A percentile compares a stretch with the other conserved stretches of the same genome.
Evolutionary conservation across 2,329 filamentous ascomycete genomes (phyloP).

Genomic region (Penicillium sp.): DNA sequence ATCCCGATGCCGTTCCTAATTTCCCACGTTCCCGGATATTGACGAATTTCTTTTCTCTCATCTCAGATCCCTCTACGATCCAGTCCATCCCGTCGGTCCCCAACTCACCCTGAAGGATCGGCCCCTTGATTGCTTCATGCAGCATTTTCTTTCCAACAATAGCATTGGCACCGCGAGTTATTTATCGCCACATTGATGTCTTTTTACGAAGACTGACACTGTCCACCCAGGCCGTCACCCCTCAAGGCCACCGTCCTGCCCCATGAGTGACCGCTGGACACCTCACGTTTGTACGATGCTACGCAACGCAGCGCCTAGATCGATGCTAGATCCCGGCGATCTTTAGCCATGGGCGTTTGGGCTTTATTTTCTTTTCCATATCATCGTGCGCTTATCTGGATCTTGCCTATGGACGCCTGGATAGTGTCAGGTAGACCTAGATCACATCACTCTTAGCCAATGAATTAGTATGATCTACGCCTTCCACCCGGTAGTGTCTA

Average conservation of each 20-base stretch:
- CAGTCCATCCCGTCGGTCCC: slow-evolving; percentile 21
- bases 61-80: slow-evolving; percentile 17
- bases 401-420: background rate
- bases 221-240: background rate
- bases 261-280: slow-evolving; percentile 1
- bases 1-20: background rate
- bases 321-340: slow-evolving; percentile 2
- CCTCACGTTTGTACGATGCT: slow-evolving; percentile 23
- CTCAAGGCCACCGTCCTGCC: background rate
- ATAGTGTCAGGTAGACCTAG: slow-evolving; percentile 5
- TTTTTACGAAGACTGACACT: slow-evolving; percentile 1
- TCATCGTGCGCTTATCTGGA: background rate
- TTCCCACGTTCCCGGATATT: slow-evolving; percentile 9
- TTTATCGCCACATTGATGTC: background rate
- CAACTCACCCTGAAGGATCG: slow-evolving; percentile 16
- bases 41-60: slow-evolving; percentile 10
- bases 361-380: slow-evolving; percentile 1
- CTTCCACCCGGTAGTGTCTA: background rate
- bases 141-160: slow-evolving; percentile 2
- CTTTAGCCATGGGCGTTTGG: slow-evolving; percentile 12
- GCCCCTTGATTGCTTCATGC: background rate
- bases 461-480: background rate
- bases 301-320: slow-evolving; percentile 13
- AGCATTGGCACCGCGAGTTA: background rate
- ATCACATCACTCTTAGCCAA: background rate